These are phyloP conservation scores for Metarhizium robertsii DNA, from an alignment of 2,329 filamentous ascomycete species.

Conservation along the genomic window DNA sequence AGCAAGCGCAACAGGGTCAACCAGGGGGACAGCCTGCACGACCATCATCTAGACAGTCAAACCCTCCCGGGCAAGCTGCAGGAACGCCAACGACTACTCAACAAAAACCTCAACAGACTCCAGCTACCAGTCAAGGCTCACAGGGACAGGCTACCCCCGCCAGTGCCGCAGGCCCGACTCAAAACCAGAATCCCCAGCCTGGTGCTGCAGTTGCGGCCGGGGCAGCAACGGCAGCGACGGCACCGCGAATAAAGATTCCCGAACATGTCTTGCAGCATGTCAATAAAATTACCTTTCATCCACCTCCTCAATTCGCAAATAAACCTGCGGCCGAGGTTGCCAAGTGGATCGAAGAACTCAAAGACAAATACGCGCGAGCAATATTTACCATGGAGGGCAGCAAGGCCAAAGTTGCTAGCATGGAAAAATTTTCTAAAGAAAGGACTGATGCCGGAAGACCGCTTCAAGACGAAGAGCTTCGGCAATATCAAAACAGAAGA, in stretches of 20 bases:
- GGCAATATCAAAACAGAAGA: conserved; percentile 32
- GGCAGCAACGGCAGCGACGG: conserved; percentile 10
- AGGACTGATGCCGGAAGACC: conserved; percentile 32
- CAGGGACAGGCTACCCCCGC: conserved; percentile 3
- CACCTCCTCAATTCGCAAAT: conserved; percentile 31
- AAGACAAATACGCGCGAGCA: conserved; percentile 36
- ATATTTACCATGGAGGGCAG: conserved; percentile 40
- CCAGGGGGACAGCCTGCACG: conserved; percentile 13
- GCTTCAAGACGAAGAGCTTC: conserved; percentile 37
- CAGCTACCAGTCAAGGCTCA: conserved; percentile 1
- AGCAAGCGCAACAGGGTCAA: conserved; percentile 13
- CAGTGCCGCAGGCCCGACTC: conserved; percentile 7
- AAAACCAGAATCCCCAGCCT: conserved; percentile 13
- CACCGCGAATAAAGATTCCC: conserved; percentile 25
- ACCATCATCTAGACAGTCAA: conserved; percentile 11
- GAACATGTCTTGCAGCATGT: conserved; percentile 38
- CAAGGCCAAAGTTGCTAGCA: conserved; percentile 27
- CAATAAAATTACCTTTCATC: conserved; percentile 36
- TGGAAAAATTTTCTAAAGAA: conserved; percentile 34
- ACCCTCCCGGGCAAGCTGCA: conserved; percentile 9
- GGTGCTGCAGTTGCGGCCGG: neutral
- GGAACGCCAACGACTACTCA: conserved; percentile 11
- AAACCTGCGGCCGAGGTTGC: conserved; percentile 32
- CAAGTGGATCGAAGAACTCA: conserved; percentile 40
- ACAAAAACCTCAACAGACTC: conserved; percentile 3